phyloP scores from a whole-genome alignment of 176 grass and related monocot species.

The Puya raimondii region DNA sequence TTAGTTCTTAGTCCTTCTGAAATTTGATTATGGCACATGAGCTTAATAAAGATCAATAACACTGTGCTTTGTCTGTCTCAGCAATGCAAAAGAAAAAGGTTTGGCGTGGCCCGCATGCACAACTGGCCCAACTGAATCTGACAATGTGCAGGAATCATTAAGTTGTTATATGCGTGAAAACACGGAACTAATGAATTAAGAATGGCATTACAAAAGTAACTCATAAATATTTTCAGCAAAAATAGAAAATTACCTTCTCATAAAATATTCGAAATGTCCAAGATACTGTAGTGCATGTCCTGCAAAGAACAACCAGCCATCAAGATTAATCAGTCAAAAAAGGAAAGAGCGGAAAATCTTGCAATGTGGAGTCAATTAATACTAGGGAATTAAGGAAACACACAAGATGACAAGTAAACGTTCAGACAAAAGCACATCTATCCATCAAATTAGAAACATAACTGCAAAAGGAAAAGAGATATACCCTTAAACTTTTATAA shows the following conservation, averaged over 20 bases:
- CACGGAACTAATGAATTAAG: not conserved
- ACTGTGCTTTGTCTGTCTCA: not conserved
- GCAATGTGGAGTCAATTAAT: not conserved
- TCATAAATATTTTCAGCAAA: not conserved
- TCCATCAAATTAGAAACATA: no score
- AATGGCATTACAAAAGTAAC: not conserved
- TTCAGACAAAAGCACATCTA: no score
- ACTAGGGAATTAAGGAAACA: not conserved
- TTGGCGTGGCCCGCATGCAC: not conserved
- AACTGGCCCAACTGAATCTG: no score
- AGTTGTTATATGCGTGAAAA: not conserved
- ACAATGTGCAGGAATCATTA: not conserved
- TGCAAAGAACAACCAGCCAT: slow-evolving; percentile 26
- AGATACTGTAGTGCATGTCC: slow-evolving; percentile 96
- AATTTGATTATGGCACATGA: not conserved
- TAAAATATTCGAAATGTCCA: slow-evolving; percentile 99
- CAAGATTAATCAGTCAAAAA: not conserved
- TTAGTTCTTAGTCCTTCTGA: not conserved
- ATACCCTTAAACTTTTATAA: no score
- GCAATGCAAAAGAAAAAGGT: not conserved
- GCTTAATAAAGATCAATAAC: no score
- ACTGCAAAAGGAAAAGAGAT: no score
- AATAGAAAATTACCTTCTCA: slow-evolving; percentile 69
- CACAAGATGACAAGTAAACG: no score
- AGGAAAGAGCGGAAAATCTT: not conserved